These are phyloP conservation scores for Solanum chiquidenum DNA, from an alignment of 257 asterid species.

Conservation along the genomic window DNA sequence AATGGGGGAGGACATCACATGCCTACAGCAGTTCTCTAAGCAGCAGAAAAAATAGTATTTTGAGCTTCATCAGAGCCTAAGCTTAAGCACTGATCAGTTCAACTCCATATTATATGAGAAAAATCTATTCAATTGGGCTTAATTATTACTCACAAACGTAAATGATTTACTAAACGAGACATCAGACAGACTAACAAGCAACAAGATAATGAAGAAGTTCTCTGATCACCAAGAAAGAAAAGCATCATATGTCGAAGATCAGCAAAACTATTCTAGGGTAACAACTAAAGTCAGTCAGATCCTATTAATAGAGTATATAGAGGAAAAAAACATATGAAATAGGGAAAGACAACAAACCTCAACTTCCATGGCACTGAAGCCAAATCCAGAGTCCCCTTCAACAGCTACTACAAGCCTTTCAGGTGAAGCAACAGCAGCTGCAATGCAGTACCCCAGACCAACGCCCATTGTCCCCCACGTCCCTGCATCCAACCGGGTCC, in stretches of 20 bases:
- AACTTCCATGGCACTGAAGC: constrained; percentile 97
- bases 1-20: neutral
- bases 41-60: neutral
- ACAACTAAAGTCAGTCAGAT: neutral
- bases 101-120: neutral
- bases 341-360: constrained; percentile 36
- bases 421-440: constrained; percentile 89
- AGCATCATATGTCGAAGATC: neutral
- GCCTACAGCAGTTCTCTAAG: neutral
- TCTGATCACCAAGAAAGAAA: neutral
- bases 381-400: constrained; percentile 97
- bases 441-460: constrained; percentile 95
- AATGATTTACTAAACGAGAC: neutral
- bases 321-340: neutral
- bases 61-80: neutral
- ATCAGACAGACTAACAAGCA: neutral
- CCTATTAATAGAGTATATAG: neutral
- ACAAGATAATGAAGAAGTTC: neutral
- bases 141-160: neutral
- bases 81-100: neutral
- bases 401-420: constrained; percentile 87
- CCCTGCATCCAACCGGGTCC: constrained; percentile 95
- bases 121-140: neutral
- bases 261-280: neutral
- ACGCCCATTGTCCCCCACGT: constrained; percentile 99